Evolutionary conservation across 805 yeast species (phyloP).

Genomic region (Myxozyma nipponensis): DNA sequence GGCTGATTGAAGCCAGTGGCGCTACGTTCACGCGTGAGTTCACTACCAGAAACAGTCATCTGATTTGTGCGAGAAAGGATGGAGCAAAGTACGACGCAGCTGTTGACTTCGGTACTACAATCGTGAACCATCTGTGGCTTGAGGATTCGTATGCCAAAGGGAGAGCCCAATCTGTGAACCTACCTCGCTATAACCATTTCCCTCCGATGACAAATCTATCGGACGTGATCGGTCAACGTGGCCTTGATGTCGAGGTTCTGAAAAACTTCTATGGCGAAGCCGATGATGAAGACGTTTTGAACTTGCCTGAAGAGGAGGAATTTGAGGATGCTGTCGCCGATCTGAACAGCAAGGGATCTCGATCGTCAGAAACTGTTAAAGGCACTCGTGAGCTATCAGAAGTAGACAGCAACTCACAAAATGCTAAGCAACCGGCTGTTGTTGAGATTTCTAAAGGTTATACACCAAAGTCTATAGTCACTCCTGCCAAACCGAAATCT

Average conservation of each 20-base stretch:
- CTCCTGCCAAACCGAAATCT: not conserved
- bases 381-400: not conserved
- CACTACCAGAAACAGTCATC: slow-evolving; percentile 62
- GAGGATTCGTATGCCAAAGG: slow-evolving; percentile 72
- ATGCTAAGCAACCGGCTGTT: not conserved
- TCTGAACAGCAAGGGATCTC: slow-evolving; percentile 6
- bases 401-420: not conserved
- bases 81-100: slow-evolving; percentile 81
- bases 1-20: slow-evolving; percentile 63
- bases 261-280: slow-evolving; percentile 39
- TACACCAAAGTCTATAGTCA: not conserved
- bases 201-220: slow-evolving; percentile 44
- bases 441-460: not conserved
- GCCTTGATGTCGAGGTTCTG: slow-evolving; percentile 44
- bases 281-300: slow-evolving; percentile 17
- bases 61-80: slow-evolving; percentile 52
- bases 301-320: slow-evolving; percentile 7
- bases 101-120: slow-evolving; percentile 55
- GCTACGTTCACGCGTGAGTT: slow-evolving; percentile 68
- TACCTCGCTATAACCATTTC: slow-evolving; percentile 48
- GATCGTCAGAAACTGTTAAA: not conserved
- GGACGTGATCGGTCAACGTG: slow-evolving; percentile 52
- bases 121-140: slow-evolving; percentile 82
- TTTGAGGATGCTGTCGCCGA: slow-evolving; percentile 2
- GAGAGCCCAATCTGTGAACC: slow-evolving; percentile 47